Percentiles rank a stretch among this genome's conserved stretches.
These are phyloP conservation scores for Gossypium rotundifolium DNA, from an alignment of 345 rosid genomes.

Conservation along the genomic window DNA sequence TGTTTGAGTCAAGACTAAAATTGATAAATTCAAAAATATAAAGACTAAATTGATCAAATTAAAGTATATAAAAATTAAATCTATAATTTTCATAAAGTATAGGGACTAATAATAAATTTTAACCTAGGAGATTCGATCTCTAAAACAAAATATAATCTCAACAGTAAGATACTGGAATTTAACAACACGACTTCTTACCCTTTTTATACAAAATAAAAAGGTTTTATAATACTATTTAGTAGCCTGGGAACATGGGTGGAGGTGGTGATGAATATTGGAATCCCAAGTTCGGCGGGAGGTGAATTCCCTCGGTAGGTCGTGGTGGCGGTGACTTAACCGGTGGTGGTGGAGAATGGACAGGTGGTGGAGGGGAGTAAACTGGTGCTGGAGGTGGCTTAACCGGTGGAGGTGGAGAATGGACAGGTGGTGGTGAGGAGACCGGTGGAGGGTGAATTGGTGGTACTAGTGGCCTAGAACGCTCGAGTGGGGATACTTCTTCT, in stretches of 20 bases:
- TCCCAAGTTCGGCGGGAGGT: constrained; percentile 58
- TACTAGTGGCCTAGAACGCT: neutral
- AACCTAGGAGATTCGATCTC: too few relatives aligned
- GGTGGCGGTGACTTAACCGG: neutral
- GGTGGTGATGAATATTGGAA: constrained; percentile 69
- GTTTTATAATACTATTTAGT: constrained; percentile 26
- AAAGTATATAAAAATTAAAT: too few relatives aligned
- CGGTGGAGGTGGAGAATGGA: neutral
- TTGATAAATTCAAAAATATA: too few relatives aligned
- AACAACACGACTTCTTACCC: too few relatives aligned
- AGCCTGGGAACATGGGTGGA: constrained; percentile 72
- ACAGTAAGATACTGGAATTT: too few relatives aligned
- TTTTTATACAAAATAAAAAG: too few relatives aligned
- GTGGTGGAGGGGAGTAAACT: neutral
- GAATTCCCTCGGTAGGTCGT: constrained; percentile 18
- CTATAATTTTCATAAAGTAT: too few relatives aligned
- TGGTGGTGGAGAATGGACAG: neutral
- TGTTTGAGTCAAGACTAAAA: too few relatives aligned
- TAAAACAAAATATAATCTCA: too few relatives aligned
- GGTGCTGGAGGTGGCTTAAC: neutral
- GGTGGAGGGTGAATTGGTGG: neutral
- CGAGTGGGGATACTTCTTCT: too few relatives aligned
- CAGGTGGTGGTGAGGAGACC: neutral
- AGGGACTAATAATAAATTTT: too few relatives aligned
- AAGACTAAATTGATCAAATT: too few relatives aligned